A percentile compares a stretch with the other conserved stretches of the same genome.
phyloP scores from a whole-genome alignment of 768 basidiomycete genomes.

The Amanita rimosa region DNA sequence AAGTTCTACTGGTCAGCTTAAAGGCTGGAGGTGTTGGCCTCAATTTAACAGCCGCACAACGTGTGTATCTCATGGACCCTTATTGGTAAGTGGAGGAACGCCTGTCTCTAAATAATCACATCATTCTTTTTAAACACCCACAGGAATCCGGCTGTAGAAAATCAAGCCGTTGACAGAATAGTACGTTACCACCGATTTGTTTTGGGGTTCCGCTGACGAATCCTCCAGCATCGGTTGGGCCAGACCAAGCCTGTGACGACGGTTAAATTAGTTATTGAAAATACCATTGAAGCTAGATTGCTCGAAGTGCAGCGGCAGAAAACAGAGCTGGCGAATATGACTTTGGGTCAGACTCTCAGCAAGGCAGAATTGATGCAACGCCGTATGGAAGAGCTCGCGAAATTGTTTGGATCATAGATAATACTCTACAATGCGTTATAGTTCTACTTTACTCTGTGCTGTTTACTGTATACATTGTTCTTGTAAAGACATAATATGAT shows the following conservation, averaged over 20 bases:
- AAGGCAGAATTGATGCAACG: slow-evolving; percentile 82
- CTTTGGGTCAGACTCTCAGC: slow-evolving; percentile 76
- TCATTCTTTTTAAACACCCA: slow-evolving; percentile 1
- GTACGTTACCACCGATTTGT: slow-evolving; percentile 32
- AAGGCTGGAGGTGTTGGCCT: slow-evolving; percentile 96
- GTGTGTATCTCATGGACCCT: slow-evolving; percentile 93
- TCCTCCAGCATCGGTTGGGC: slow-evolving; percentile 82
- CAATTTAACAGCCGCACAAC: slow-evolving; percentile 89
- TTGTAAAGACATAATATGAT: slow-evolving; percentile 2
- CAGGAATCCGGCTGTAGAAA: slow-evolving; percentile 96
- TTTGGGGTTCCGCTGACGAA: neutral
- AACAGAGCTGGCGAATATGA: slow-evolving; percentile 89
- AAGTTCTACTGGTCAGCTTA: slow-evolving; percentile 91
- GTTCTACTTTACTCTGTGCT: slow-evolving; percentile 6
- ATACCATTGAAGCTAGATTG: slow-evolving; percentile 87
- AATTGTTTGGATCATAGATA: slow-evolving; percentile 48
- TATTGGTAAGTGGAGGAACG: slow-evolving; percentile 57
- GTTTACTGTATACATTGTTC: slow-evolving; percentile 5
- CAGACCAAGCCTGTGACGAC: slow-evolving; percentile 89
- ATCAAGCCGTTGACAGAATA: slow-evolving; percentile 96
- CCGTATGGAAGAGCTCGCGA: slow-evolving; percentile 78
- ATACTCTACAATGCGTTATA: slow-evolving; percentile 10
- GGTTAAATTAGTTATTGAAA: slow-evolving; percentile 87
- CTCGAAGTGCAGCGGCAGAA: slow-evolving; percentile 94
- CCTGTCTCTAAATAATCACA: no score